Conservation (phyloP, 2,329 filamentous ascomycete species). For the Diaporthe aspalathi region DNA sequence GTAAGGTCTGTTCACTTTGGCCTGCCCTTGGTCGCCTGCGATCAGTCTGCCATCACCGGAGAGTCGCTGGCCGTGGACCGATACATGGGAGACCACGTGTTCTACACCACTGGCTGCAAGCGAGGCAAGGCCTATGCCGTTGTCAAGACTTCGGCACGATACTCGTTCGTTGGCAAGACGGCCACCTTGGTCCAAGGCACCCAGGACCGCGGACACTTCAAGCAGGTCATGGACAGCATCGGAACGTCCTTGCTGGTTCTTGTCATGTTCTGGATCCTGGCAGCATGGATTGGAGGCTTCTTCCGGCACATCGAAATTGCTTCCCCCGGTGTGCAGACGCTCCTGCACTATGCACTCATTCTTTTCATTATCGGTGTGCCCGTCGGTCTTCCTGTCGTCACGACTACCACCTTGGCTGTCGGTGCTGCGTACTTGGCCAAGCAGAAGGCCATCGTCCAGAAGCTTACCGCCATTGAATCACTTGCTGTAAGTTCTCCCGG, state of each 20-base stretch:
- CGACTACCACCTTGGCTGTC: slow-evolving; percentile 81
- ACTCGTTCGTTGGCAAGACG: slow-evolving; percentile 82
- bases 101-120: slow-evolving; percentile 86
- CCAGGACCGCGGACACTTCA: slow-evolving; percentile 80
- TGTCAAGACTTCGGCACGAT: slow-evolving; percentile 73
- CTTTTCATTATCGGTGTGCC: slow-evolving; percentile 83
- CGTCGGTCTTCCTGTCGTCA: slow-evolving; percentile 83
- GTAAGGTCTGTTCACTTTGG: slow-evolving; percentile 35
- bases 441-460: slow-evolving; percentile 83
- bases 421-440: slow-evolving; percentile 81
- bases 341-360: slow-evolving; percentile 76
- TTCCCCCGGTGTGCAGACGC: slow-evolving; percentile 69
- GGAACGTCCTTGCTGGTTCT: slow-evolving; percentile 79
- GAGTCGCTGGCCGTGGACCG: slow-evolving; percentile 83
- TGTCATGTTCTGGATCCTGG: slow-evolving; percentile 81
- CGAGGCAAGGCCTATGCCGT: slow-evolving; percentile 81
- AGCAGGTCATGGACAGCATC: slow-evolving; percentile 86
- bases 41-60: slow-evolving; percentile 73
- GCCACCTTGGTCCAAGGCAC: slow-evolving; percentile 80
- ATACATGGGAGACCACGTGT: slow-evolving; percentile 80
- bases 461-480: slow-evolving; percentile 53
- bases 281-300: slow-evolving; percentile 83
- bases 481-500: slow-evolving; percentile 57
- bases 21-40: slow-evolving; percentile 36
- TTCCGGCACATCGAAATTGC: slow-evolving; percentile 77